A percentile compares a stretch with the other conserved stretches of the same genome.
phyloP scores from a whole-genome alignment of 169 alveolate genomes.

The Eimeria falciformis region DNA sequence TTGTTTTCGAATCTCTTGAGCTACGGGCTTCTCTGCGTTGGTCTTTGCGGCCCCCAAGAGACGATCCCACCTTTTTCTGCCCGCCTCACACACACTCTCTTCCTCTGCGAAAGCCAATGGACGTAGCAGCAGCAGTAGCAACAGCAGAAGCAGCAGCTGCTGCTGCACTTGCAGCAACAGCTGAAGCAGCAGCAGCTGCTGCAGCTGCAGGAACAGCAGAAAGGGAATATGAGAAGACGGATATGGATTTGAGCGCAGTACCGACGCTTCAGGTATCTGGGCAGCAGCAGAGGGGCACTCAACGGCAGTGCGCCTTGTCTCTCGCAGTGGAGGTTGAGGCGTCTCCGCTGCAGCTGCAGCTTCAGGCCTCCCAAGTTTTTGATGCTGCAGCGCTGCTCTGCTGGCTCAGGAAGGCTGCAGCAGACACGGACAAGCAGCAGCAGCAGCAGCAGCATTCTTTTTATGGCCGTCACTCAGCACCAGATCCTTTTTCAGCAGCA shows the following conservation, averaged over 20 bases:
- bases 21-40: not conserved
- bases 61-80: not conserved
- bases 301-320: constrained; percentile 35
- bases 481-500: no score
- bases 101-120: no score
- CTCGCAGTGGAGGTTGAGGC: not conserved
- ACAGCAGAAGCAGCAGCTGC: constrained; percentile 42
- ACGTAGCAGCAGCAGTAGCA: constrained; percentile 7
- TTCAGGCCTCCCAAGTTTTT: not conserved
- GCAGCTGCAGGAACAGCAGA: constrained; percentile 8
- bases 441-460: constrained; percentile 48
- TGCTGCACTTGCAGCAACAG: constrained; percentile 22
- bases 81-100: not conserved
- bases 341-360: constrained; percentile 31
- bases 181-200: not conserved
- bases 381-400: constrained; percentile 59
- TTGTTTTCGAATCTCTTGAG: not conserved
- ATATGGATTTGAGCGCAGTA: not conserved
- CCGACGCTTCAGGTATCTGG: not conserved
- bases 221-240: not conserved
- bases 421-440: constrained; percentile 12
- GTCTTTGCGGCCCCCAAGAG: not conserved
- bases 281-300: constrained; percentile 41
- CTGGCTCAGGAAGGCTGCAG: constrained; percentile 20
- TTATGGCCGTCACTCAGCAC: no score